Evolutionary conservation across 345 rosid genomes (phyloP), one percentile per base, ranked within the genome.

Genomic region (Theobroma cacao): DNA sequence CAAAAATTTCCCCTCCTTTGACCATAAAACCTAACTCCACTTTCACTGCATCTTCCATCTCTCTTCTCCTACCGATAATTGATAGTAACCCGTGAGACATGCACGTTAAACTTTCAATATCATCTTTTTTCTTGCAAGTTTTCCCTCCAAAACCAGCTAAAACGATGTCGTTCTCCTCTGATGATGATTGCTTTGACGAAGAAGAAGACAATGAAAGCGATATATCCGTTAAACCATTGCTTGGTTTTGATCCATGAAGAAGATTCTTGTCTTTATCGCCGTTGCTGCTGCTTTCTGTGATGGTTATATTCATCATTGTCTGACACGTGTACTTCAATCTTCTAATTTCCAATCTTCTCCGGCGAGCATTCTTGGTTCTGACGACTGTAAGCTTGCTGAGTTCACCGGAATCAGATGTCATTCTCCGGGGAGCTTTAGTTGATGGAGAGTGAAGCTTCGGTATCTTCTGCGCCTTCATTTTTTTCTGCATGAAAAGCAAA

Each of bases 21-120:
- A 28, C 70, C 79, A 73, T 53, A 43, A 88, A 87, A 26, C 91
- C 93, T 33, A 80, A 18, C 71, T 85, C 90, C 67, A 83, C 88
- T 47, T 80, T 87, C 84, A 84, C 87, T 4, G 90, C 86, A 53
- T 91, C 95, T 74, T 91, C 93, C 93, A 91, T 91, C 82, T 87
- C 95, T 40, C 76, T 82, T 78, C 93, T 84, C 86, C 85, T 76
- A n/a, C 95, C 95, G 20, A 88, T 89, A 59, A 88, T 83, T 11
- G 95, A 91, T 30, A 83, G 87, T 52, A 74, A 76, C 65, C 93
- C 93, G 40, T 80, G 82, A 36, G 67, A 78, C 33, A 66, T 26
- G 67, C 75, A 61, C 58, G 62, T 56, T 13, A 34, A 50, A 18
- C 69, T 12, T 18, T 26, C 58, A 45, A 22, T 20, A 13, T 43